A percentile compares a stretch with the other conserved stretches of the same genome.
phyloP scores from a whole-genome alignment of 257 asterid genomes.

The Petunia axillaris region DNA sequence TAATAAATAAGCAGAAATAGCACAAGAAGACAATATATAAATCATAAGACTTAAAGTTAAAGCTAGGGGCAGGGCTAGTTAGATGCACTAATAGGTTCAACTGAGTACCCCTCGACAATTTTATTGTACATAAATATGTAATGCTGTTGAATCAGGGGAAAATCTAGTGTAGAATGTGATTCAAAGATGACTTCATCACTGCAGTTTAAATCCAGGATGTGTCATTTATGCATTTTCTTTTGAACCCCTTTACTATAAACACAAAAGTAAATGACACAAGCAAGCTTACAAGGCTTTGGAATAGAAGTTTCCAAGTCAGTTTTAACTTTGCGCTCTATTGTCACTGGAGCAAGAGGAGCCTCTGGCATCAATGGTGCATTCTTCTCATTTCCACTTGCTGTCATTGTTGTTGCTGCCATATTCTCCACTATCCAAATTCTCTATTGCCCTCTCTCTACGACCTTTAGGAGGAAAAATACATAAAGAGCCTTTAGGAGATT shows the following conservation, averaged over 20 bases:
- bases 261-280: not conserved
- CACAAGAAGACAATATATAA: not conserved
- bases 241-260: not conserved
- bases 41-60: no score
- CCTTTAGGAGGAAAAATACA: not conserved
- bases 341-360: slow-evolving; percentile 85
- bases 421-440: not conserved
- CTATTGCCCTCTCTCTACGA: not conserved
- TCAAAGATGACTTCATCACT: no score
- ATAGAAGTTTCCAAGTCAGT: slow-evolving; percentile 66
- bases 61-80: no score
- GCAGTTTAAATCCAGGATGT: no score
- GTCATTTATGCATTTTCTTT: no score
- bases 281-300: slow-evolving; percentile 78
- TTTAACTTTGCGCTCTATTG: slow-evolving; percentile 59
- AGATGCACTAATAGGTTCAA: no score
- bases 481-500: not conserved
- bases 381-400: slow-evolving; percentile 45
- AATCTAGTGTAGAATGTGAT: no score
- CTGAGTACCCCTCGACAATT: no score
- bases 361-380: slow-evolving; percentile 56
- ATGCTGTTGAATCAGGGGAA: no score
- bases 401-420: slow-evolving; percentile 29
- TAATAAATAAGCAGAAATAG: not conserved
- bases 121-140: no score